Base-by-base conservation (phyloP, 108 stramenopile species). In the Nitzschia sp. region DNA sequence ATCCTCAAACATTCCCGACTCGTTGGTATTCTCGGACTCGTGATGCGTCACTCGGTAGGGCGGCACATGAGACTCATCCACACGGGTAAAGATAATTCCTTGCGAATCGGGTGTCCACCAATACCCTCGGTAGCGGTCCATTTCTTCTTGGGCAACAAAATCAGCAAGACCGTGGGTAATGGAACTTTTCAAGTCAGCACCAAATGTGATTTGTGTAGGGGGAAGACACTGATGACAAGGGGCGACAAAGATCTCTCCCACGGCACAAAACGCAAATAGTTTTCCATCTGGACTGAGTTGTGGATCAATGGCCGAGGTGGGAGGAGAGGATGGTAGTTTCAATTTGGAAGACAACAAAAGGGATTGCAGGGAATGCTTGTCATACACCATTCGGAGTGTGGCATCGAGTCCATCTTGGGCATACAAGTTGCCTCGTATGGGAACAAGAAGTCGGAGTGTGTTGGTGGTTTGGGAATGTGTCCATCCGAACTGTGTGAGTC, bases 81-180 rank as follows among this genome's bases (percentile, higher is more conserved):
- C 90, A 46, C 72, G 58, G 9, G 81, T 75, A 71, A 91, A 93
- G 25, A 88, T 65, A 40, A 95, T 80, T 11, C 79, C 80, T 3
- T 51, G 58, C 14, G 84, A 79, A 72, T 88, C 79, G 8, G 85
- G 82, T 21, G 81, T 76, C 91, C 90, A 94, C 96, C 96, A 97
- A 76, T 83, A 95, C 11, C 96, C 96, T 34, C 83, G 61, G 77
- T 95, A 97, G 15, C 94, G 80, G 69, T 95, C 93, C 96, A 97
- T 96, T 80, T 97, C 96, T 79, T 97, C 96, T 60, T 93, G 91
- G 6, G 95, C 91, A 17, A 96, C 76, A 77, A 91, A 97, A 72
- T 97, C 96, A 11, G 96, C 95, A 14, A 96, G 57, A 14, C 94
- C 96, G 77, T 93, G 90, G 0, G 85, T 88, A 25, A 91, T 75